phyloP scores from a whole-genome alignment of 306 rosid species.

The Lathyrus oleraceus region DNA sequence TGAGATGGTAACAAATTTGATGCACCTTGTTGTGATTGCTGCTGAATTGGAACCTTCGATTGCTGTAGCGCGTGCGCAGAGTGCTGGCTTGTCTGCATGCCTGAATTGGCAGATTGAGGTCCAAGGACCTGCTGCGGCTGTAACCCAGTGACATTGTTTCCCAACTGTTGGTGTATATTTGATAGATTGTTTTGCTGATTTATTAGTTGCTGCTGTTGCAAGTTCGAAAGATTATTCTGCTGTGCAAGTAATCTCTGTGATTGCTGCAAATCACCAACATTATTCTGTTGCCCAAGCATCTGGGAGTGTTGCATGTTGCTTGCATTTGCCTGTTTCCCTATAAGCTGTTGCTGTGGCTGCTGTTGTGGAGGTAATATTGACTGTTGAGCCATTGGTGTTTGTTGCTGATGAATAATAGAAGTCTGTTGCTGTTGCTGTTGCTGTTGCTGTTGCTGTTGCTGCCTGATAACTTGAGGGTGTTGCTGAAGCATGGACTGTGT shows the following conservation, averaged over 20 bases:
- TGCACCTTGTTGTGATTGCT: conserved; percentile 69
- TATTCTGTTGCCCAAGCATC: conserved; percentile 66
- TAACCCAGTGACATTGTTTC: conserved; percentile 70
- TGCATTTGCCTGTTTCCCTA: conserved; percentile 72
- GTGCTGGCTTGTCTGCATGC: conserved; percentile 83
- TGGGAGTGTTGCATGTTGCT: conserved; percentile 69
- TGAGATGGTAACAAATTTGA: conserved; percentile 73
- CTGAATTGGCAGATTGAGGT: conserved; percentile 73
- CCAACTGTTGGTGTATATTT: conserved; percentile 85
- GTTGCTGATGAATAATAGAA: conserved; percentile 70
- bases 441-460: conserved; percentile 81
- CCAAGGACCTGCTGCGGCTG: conserved; percentile 70
- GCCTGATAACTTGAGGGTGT: conserved; percentile 87
- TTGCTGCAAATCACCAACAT: conserved; percentile 85
- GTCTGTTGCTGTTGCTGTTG: conserved; percentile 75
- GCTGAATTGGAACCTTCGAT: conserved; percentile 68
- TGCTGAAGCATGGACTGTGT: conserved; percentile 83
- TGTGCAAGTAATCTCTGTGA: conserved; percentile 74
- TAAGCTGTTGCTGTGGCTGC: conserved; percentile 58
- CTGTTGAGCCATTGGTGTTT: conserved; percentile 66
- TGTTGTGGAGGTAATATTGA: conserved; percentile 66
- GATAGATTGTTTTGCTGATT: conserved; percentile 79
- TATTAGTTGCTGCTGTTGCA: conserved; percentile 78
- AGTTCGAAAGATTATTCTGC: conserved; percentile 73
- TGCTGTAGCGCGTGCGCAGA: conserved; percentile 69